Conservation (phyloP, 306 rosid genomes). For the Vicia villosa region DNA sequence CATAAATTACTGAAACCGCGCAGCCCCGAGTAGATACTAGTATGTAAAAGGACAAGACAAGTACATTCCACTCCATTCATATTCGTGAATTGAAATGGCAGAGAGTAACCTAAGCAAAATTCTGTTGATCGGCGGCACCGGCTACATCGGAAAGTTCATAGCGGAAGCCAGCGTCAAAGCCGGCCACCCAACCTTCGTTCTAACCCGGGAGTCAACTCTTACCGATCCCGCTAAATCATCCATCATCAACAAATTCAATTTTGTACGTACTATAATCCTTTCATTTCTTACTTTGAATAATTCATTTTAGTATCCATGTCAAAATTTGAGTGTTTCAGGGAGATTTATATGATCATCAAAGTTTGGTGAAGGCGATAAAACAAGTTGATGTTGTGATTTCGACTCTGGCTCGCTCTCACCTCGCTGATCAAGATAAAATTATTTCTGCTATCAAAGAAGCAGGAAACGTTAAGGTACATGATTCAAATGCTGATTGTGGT, state of each 20-base stretch:
- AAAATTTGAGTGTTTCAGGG: constrained; percentile 47
- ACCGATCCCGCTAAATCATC: constrained; percentile 53
- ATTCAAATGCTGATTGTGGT: too few relatives aligned
- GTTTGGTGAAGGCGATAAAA: constrained; percentile 81
- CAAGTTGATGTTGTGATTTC: constrained; percentile 79
- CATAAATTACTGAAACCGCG: too few relatives aligned
- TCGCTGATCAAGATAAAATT: constrained; percentile 70
- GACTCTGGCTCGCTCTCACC: constrained; percentile 45
- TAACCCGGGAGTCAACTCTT: constrained; percentile 55
- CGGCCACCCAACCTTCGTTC: constrained; percentile 62
- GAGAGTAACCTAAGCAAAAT: constrained; percentile 31
- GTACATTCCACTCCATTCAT: background rate
- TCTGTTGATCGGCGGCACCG: constrained; percentile 75
- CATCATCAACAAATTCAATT: constrained; percentile 53
- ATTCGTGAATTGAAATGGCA: background rate
- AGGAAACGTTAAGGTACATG: constrained; percentile 72
- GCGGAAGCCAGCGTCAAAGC: constrained; percentile 67
- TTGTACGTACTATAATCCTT: constrained; percentile 26
- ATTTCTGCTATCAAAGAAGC: constrained; percentile 77
- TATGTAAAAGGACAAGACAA: background rate
- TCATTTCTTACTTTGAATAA: too few relatives aligned
- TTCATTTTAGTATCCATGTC: background rate
- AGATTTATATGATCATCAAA: constrained; percentile 65
- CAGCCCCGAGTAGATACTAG: too few relatives aligned
- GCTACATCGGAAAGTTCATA: constrained; percentile 68